Conservation (phyloP, 1,284 basidiomycete species). For the Microbotryum violaceum region DNA sequence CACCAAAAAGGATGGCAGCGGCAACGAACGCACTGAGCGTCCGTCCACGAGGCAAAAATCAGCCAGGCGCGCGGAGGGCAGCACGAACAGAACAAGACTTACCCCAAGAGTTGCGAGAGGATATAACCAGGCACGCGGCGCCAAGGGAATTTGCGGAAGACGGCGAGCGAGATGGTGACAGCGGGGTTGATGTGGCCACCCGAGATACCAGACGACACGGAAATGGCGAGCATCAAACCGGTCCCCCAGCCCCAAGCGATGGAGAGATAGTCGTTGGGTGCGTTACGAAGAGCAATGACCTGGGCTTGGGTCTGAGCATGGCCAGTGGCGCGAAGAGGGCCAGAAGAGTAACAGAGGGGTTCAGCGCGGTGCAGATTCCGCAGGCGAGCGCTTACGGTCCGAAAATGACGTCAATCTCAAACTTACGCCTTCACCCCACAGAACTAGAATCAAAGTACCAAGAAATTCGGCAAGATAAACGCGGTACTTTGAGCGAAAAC, state of each 20-base stretch:
- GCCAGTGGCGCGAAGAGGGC: not conserved
- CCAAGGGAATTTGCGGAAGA: conserved; percentile 66
- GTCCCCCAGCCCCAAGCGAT: conserved; percentile 18
- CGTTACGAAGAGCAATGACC: conserved; percentile 5
- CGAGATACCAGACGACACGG: conserved; percentile 49
- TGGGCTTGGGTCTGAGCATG: conserved; percentile 10
- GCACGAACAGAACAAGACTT: conserved; percentile 41
- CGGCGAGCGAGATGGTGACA: conserved; percentile 61
- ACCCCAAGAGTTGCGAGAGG: conserved; percentile 59
- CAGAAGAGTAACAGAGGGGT: not conserved
- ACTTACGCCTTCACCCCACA: conserved; percentile 12
- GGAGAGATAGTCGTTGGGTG: conserved; percentile 8
- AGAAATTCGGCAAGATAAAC: conserved; percentile 14
- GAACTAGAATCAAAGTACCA: conserved; percentile 10
- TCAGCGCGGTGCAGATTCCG: not conserved
- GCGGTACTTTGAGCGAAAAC: not conserved
- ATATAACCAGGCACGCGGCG: conserved; percentile 57
- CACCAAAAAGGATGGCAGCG: not conserved
- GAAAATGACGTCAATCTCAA: not conserved
- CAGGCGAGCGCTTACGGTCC: not conserved
- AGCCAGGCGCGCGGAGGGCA: conserved; percentile 54
- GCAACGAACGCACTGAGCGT: no score
- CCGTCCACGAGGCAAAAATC: not conserved
- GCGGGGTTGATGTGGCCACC: conserved; percentile 70
- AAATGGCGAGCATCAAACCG: conserved; percentile 12